phyloP scores from a whole-genome alignment of 495 filamentous ascomycete species.

The Penicillium samsonianum region DNA sequence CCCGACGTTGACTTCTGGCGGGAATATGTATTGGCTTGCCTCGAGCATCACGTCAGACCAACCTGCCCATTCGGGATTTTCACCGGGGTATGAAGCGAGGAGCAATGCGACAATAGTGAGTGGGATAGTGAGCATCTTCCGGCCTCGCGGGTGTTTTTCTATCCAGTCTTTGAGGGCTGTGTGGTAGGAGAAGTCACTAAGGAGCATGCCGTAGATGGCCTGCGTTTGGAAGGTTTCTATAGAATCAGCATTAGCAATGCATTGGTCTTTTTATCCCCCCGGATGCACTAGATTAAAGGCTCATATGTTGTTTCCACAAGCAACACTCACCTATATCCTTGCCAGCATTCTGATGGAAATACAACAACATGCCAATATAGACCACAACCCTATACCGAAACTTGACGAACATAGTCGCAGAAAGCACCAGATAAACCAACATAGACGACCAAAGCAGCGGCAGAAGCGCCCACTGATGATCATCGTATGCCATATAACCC shows the following conservation, averaged over 20 bases:
- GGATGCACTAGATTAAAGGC: background rate
- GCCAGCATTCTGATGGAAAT: conserved; percentile 51
- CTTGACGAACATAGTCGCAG: conserved; percentile 59
- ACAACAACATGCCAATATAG: conserved; percentile 53
- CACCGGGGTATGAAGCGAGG: conserved; percentile 62
- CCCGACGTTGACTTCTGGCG: conserved; percentile 51
- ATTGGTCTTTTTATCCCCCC: background rate
- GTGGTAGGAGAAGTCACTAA: conserved; percentile 53
- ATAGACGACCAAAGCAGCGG: conserved; percentile 63
- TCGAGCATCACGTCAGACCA: conserved; percentile 59
- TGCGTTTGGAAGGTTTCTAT: conserved; percentile 57
- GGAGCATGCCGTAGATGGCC: conserved; percentile 64
- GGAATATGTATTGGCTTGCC: conserved; percentile 54
- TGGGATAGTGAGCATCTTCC: conserved; percentile 57
- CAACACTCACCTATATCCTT: conserved; percentile 33
- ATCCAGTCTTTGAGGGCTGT: conserved; percentile 21
- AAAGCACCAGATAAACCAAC: conserved; percentile 58
- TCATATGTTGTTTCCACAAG: background rate
- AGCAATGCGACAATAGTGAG: conserved; percentile 65
- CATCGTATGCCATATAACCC: conserved; percentile 62
- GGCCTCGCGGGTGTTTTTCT: conserved; percentile 50
- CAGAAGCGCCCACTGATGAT: conserved; percentile 67
- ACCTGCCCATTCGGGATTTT: conserved; percentile 56
- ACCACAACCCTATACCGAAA: conserved; percentile 58
- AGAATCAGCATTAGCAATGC: background rate